Base-by-base conservation (phyloP, 768 basidiomycete species). In the Kwoniella heveanensis region DNA sequence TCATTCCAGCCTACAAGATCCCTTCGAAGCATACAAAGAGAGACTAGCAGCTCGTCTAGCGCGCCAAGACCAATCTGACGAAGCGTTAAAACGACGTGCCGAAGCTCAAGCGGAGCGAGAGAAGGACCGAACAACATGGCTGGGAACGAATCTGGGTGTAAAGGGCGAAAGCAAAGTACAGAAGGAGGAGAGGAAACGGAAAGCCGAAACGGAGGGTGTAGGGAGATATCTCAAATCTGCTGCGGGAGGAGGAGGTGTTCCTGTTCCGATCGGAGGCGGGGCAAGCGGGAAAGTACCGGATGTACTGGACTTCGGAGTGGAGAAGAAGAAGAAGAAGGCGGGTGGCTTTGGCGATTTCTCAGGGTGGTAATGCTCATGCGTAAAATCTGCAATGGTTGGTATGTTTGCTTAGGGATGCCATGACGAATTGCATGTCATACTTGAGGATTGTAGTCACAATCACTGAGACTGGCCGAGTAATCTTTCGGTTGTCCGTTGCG, bases 11-110 rank as follows among this genome's bases (percentile, higher is more conserved):
- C 63, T 79, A 17, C 90, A 92, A 82, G 94, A 99, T 79, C 96
- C 96, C 0, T 98, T 96, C 73, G 90, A 95, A 57, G 89, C 89
- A 39, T 97, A 96, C 80, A 92, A 94, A 76, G 84, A 83, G 24
- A 88, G 92, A 15, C 85, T 92, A 47, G 60, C 70, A 30, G 77
- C 67, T 46, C 57, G 66, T 68, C 47, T 78, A 19, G 83, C 86
- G 48, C 85, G 86, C 72, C 86, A 86, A 71, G 83, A 85, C 52
- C 85, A 85, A n/a, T 74, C 73, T 25, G 79, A 78, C 32, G 79
- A 77, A 39, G 74, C 77, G 25, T 27, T 73, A 86, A 90, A 66
- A 82, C 86, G 62, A 82, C 88, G 60, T 90, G 91, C 76, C 53
- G 73, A 50, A 60, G 72, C 72, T 29, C 64, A 66, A 56, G 77